phyloP scores from a whole-genome alignment of 331 rosid species.

The Saraca asoca region DNA sequence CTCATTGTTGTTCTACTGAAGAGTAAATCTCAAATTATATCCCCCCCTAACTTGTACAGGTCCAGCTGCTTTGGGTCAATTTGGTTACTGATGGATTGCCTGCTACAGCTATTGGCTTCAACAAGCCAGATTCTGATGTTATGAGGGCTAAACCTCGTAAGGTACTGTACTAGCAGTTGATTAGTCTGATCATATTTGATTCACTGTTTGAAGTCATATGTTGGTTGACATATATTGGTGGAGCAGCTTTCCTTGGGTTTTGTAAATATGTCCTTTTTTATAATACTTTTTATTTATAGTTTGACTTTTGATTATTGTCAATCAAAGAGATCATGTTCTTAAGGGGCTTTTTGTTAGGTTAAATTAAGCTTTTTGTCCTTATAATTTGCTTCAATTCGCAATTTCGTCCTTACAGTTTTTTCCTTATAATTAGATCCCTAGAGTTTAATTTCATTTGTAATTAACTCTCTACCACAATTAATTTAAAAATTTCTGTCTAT shows the following conservation, averaged over 20 bases:
- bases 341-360: not conserved
- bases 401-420: too few species aligned
- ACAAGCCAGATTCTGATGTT: conserved; percentile 95
- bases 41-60: conserved; percentile 51
- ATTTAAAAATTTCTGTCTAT: too few species aligned
- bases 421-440: too few species aligned
- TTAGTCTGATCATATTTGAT: conserved; percentile 18
- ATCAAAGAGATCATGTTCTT: conserved; percentile 3
- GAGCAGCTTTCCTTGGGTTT: not conserved
- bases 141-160: conserved; percentile 95
- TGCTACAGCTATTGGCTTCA: conserved; percentile 98
- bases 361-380: too few species aligned
- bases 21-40: not conserved
- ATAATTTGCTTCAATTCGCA: too few species aligned
- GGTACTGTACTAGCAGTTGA: conserved; percentile 48
- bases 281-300: not conserved
- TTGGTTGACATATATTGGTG: not conserved
- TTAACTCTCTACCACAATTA: too few species aligned
- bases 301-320: not conserved
- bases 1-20: conserved; percentile 30
- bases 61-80: conserved; percentile 98
- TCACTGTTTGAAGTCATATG: conserved; percentile 4
- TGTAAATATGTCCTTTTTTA: not conserved
- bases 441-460: too few species aligned
- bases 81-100: conserved; percentile 98